A percentile compares a stretch with the other conserved stretches of the same genome.
phyloP scores from a whole-genome alignment of 2,329 filamentous ascomycete species.

The Ceratocystis cubensis region DNA sequence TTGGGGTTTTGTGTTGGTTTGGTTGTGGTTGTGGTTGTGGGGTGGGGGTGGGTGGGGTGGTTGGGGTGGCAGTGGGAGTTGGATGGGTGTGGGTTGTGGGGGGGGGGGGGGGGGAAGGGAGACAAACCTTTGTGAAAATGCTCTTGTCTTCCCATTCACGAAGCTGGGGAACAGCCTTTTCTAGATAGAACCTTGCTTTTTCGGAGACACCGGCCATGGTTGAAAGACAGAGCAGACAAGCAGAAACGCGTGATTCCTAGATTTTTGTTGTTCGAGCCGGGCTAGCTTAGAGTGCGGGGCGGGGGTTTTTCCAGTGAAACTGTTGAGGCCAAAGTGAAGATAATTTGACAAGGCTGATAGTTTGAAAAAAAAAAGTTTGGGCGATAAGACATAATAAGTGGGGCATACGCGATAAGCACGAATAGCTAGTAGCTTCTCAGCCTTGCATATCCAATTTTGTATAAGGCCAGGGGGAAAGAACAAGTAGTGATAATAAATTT shows the following conservation, averaged over 20 bases:
- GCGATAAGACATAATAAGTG: constrained; percentile 17
- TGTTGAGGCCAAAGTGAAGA: constrained; percentile 7
- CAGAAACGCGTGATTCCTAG: neutral
- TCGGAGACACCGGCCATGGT: constrained; percentile 74
- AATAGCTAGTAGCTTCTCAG: constrained; percentile 15
- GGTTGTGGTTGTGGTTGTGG: too few relatives aligned
- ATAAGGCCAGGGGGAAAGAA: too few relatives aligned
- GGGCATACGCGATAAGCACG: constrained; percentile 1
- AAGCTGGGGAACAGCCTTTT: constrained; percentile 82
- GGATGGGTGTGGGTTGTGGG: too few relatives aligned
- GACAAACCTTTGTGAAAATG: constrained; percentile 64
- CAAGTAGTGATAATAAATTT: too few relatives aligned
- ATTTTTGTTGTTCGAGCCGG: too few relatives aligned
- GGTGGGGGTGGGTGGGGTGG: too few relatives aligned
- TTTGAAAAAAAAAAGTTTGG: constrained; percentile 18
- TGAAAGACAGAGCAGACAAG: neutral
- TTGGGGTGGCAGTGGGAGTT: too few relatives aligned
- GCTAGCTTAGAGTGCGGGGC: neutral
- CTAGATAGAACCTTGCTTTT: constrained; percentile 89
- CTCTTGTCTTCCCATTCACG: constrained; percentile 86
- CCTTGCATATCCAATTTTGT: constrained; percentile 16
- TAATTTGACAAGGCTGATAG: constrained; percentile 22
- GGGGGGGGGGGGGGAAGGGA: too few relatives aligned
- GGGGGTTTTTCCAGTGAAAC: neutral
- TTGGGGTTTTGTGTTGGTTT: too few relatives aligned